Conservation (phyloP, 139 green algal species). For the Micractinium conductrix region DNA sequence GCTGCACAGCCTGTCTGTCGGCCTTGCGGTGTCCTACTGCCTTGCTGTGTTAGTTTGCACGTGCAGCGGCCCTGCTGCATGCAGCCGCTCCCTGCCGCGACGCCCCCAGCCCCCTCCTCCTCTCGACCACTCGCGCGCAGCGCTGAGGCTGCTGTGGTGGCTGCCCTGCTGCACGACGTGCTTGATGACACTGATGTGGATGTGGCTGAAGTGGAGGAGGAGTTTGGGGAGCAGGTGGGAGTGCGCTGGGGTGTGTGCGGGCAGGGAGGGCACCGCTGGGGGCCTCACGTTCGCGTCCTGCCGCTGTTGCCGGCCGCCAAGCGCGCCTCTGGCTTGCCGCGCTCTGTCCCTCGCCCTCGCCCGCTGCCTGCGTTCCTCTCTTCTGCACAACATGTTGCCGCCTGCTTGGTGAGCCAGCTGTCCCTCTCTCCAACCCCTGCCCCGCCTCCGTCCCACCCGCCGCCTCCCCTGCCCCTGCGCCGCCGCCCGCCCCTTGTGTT, state of each 20-base stretch:
- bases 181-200: constrained; percentile 88
- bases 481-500: too few relatives aligned
- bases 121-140: constrained; percentile 45
- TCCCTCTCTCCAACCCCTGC: neutral
- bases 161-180: constrained; percentile 93
- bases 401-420: neutral
- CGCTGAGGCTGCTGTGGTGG: constrained; percentile 78
- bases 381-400: neutral
- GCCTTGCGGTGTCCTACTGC: too few relatives aligned
- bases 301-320: too few relatives aligned
- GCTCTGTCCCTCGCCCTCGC: neutral
- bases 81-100: neutral
- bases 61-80: too few relatives aligned
- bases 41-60: too few relatives aligned
- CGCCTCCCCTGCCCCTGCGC: neutral
- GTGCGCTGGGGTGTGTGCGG: neutral
- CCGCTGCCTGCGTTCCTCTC: too few relatives aligned
- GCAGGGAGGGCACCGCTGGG: neutral
- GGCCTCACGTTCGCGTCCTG: too few relatives aligned
- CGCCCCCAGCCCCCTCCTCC: neutral
- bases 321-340: too few relatives aligned
- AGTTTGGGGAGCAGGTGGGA: constrained; percentile 69
- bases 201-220: constrained; percentile 56
- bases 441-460: neutral
- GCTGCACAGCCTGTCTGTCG: too few relatives aligned